Percentiles rank a stretch among this genome's conserved stretches.
Evolutionary conservation across 441 rosid species (phyloP).

Genomic region (Daphne laureola): DNA sequence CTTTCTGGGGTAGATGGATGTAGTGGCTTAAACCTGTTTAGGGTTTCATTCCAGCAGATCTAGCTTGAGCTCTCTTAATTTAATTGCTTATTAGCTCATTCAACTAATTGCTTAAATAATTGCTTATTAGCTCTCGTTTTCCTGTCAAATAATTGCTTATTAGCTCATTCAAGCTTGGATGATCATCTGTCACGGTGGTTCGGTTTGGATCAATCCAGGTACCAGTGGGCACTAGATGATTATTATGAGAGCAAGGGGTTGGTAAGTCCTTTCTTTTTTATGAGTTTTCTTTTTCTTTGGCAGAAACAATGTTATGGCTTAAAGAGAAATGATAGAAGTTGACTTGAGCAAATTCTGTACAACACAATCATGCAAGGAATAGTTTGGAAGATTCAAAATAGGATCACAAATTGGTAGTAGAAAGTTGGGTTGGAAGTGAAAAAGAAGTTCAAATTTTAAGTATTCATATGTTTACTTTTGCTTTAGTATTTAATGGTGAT

Average conservation of each 20-base stretch:
- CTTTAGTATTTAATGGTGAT: too few species aligned
- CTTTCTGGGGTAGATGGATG: not conserved
- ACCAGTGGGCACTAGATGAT: conserved; percentile 44
- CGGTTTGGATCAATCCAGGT: conserved; percentile 95
- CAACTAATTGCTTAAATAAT: too few species aligned
- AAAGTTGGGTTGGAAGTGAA: too few species aligned
- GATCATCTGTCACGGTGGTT: conserved; percentile 96
- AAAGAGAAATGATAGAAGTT: not conserved
- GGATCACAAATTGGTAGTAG: too few species aligned
- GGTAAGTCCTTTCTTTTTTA: conserved; percentile 2
- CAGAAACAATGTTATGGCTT: not conserved
- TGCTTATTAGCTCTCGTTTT: conserved; percentile 58
- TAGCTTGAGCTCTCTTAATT: too few species aligned
- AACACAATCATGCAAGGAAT: conserved; percentile 7
- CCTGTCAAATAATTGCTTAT: conserved; percentile 10
- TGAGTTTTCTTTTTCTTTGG: not conserved
- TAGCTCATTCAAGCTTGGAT: conserved; percentile 95
- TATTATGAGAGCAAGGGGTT: conserved; percentile 16
- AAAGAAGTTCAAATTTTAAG: too few species aligned
- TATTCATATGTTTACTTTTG: too few species aligned
- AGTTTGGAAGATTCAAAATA: conserved; percentile 7
- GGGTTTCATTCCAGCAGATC: too few species aligned
- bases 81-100: too few species aligned
- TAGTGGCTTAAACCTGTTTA: not conserved
- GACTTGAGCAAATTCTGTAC: conserved; percentile 3